Percentiles rank a stretch among this genome's conserved stretches.
These are phyloP conservation scores for Knufia petricola DNA, from an alignment of 2,329 filamentous ascomycete species.

Conservation along the genomic window DNA sequence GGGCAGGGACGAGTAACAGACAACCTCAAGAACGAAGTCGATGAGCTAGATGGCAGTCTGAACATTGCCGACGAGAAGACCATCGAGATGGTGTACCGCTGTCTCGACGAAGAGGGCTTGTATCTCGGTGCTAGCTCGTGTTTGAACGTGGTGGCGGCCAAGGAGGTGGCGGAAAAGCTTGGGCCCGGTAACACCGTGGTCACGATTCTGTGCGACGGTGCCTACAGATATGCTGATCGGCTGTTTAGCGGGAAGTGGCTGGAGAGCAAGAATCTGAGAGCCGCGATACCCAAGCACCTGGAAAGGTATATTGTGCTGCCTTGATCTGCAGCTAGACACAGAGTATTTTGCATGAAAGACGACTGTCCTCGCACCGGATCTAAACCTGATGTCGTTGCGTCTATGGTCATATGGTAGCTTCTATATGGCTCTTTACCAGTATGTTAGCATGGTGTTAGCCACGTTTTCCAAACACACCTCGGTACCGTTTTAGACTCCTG, in stretches of 20 bases:
- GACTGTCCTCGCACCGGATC: no score
- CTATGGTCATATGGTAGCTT: no score
- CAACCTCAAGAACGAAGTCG: slow-evolving; percentile 78
- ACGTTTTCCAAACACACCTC: no score
- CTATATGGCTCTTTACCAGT: no score
- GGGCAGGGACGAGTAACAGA: slow-evolving; percentile 95
- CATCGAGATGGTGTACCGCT: slow-evolving; percentile 95
- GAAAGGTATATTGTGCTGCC: slow-evolving; percentile 92
- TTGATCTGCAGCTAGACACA: slow-evolving; percentile 2
- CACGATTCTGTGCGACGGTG: slow-evolving; percentile 87
- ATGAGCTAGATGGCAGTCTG: slow-evolving; percentile 72
- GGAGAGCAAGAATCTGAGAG: slow-evolving; percentile 70
- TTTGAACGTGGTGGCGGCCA: slow-evolving; percentile 89
- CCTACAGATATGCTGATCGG: slow-evolving; percentile 92
- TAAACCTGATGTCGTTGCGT: no score
- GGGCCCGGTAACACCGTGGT: slow-evolving; percentile 85
- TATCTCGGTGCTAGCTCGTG: slow-evolving; percentile 91
- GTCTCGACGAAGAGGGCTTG: slow-evolving; percentile 87
- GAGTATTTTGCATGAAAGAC: no score
- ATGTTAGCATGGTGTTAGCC: no score
- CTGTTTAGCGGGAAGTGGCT: slow-evolving; percentile 91
- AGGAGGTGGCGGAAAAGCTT: slow-evolving; percentile 83
- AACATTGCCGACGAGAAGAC: slow-evolving; percentile 85
- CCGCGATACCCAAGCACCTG: slow-evolving; percentile 71
- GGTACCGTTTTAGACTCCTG: no score